A percentile compares a stretch with the other conserved stretches of the same genome.
Conservation (phyloP, 805 yeast species). For the Scheffersomyces stipitis region DNA sequence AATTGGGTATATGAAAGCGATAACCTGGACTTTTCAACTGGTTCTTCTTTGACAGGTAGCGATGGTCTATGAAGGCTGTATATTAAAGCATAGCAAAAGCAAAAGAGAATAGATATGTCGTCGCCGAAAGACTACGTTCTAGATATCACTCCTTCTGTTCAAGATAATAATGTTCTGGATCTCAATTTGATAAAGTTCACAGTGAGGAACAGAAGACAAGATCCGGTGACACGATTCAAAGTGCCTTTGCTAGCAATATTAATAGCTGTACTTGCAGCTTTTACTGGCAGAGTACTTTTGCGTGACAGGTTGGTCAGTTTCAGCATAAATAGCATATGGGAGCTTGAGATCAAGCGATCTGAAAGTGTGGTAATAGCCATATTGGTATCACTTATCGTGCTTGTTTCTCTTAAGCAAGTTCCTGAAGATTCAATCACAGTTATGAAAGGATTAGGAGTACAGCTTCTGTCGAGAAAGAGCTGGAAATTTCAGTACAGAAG, state of each 20-base stretch:
- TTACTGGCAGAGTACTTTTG: neutral
- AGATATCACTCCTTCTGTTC: slow-evolving; percentile 24
- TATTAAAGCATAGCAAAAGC: neutral
- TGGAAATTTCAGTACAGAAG: slow-evolving; percentile 19
- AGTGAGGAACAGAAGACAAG: slow-evolving; percentile 9
- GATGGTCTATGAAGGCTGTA: neutral
- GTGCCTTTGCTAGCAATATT: slow-evolving; percentile 4
- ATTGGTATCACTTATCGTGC: slow-evolving; percentile 2
- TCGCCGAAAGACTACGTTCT: slow-evolving; percentile 29
- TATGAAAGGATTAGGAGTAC: slow-evolving; percentile 49
- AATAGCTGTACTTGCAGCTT: slow-evolving; percentile 1
- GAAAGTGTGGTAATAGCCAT: slow-evolving; percentile 1
- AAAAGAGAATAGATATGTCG: too few species aligned
- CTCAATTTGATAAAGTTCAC: slow-evolving; percentile 18
- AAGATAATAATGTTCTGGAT: slow-evolving; percentile 7
- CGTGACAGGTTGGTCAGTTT: neutral
- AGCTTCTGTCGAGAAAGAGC: slow-evolving; percentile 30
- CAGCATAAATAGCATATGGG: neutral
- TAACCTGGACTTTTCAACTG: too few species aligned
- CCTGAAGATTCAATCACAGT: slow-evolving; percentile 44
- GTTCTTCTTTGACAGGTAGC: too few species aligned
- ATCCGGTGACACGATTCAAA: slow-evolving; percentile 4
- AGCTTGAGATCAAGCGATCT: neutral
- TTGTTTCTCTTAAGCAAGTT: slow-evolving; percentile 22
- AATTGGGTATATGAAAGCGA: too few species aligned